Evolutionary conservation across 371 early-diverging fungal species (phyloP).

Genomic region (Mortierella sp.): DNA sequence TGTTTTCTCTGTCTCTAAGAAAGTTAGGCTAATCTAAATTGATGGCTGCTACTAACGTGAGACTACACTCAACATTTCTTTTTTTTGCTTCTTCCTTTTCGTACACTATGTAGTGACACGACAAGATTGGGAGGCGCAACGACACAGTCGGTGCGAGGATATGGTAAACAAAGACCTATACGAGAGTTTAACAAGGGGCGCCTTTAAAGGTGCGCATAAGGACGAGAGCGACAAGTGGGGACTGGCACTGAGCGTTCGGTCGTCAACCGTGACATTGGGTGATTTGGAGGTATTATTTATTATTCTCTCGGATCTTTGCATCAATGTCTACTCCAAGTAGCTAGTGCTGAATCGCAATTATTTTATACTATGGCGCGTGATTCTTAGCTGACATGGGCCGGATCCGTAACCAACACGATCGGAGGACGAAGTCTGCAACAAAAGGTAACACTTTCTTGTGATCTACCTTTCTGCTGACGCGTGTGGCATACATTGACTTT

Average conservation of each 20-base stretch:
- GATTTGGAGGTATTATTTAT: constrained; percentile 24
- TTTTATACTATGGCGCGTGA: background rate
- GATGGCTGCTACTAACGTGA: background rate
- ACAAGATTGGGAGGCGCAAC: constrained; percentile 38
- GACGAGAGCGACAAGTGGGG: constrained; percentile 23
- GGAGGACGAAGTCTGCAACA: constrained; percentile 17
- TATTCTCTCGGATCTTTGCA: background rate
- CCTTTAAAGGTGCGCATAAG: constrained; percentile 29
- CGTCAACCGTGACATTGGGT: background rate
- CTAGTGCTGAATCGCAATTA: background rate
- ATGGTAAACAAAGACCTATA: constrained; percentile 29
- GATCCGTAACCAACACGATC: constrained; percentile 31
- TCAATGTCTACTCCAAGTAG: background rate
- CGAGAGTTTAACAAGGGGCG: constrained; percentile 28
- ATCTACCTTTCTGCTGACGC: no score
- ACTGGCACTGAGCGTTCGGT: constrained; percentile 25
- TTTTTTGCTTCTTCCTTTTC: background rate
- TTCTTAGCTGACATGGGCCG: constrained; percentile 44
- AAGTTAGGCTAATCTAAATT: background rate
- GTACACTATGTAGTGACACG: constrained; percentile 22
- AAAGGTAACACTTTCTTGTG: constrained; percentile 15
- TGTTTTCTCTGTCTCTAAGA: background rate
- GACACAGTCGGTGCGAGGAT: constrained; percentile 22
- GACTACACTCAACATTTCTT: background rate
- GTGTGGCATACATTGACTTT: no score